Conservation (phyloP, 108 stramenopile species). For the Pseudonitzschia multistriata region DNA sequence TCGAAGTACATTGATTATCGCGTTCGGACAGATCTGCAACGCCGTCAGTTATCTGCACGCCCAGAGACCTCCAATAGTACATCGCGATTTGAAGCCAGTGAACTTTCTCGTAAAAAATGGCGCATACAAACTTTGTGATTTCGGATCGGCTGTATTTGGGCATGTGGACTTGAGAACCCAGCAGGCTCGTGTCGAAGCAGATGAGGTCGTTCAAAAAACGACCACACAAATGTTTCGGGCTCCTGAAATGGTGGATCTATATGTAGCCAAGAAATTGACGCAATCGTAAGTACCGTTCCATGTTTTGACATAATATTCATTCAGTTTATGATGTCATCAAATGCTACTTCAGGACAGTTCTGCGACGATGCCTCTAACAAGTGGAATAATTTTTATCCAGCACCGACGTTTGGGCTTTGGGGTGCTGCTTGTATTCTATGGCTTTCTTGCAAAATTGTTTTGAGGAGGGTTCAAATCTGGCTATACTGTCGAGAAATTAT, state of each 20-base stretch:
- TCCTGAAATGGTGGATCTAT: slow-evolving; percentile 96
- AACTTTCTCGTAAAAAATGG: slow-evolving; percentile 93
- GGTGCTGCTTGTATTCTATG: slow-evolving; percentile 87
- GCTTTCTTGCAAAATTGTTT: slow-evolving; percentile 89
- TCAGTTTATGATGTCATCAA: no score
- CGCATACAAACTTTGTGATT: slow-evolving; percentile 91
- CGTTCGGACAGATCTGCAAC: slow-evolving; percentile 85
- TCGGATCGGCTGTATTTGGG: slow-evolving; percentile 86
- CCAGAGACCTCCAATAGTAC: slow-evolving; percentile 88
- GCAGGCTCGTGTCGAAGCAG: slow-evolving; percentile 67
- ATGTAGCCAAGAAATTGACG: slow-evolving; percentile 82
- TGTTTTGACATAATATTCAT: neutral
- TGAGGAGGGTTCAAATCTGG: slow-evolving; percentile 89
- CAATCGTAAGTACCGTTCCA: slow-evolving; percentile 49
- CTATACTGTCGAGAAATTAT: slow-evolving; percentile 85
- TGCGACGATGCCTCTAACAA: neutral
- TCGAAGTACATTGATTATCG: slow-evolving; percentile 74
- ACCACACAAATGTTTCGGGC: slow-evolving; percentile 97
- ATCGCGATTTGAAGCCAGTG: slow-evolving; percentile 97
- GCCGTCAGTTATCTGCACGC: slow-evolving; percentile 86
- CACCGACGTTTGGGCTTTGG: slow-evolving; percentile 95
- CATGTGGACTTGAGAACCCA: slow-evolving; percentile 78
- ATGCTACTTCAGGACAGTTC: no score
- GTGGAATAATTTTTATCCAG: slow-evolving; percentile 18
- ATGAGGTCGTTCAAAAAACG: slow-evolving; percentile 88